Evolutionary conservation across 1,284 basidiomycete genomes (phyloP).

Genomic region (Ustilago tritici): DNA sequence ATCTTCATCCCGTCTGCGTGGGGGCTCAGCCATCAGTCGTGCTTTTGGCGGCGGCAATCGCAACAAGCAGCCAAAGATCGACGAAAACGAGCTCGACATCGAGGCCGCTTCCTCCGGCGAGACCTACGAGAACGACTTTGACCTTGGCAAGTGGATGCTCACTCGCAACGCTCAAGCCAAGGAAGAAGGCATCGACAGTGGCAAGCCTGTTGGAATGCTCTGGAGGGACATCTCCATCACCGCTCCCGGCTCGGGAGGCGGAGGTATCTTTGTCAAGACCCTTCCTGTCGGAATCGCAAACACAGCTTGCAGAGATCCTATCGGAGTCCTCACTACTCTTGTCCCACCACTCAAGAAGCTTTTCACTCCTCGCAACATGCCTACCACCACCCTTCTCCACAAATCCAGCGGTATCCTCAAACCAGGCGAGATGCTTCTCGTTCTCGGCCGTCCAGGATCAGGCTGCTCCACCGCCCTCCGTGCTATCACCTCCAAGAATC

Average conservation of each 20-base stretch:
- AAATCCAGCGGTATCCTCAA: conserved; percentile 52
- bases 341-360: conserved; percentile 39
- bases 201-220: conserved; percentile 60
- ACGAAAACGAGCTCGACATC: conserved; percentile 24
- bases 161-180: conserved; percentile 44
- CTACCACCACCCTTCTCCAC: conserved; percentile 45
- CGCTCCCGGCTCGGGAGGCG: conserved; percentile 50
- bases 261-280: conserved; percentile 61
- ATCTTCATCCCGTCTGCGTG: conserved; percentile 16
- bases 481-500: conserved; percentile 54
- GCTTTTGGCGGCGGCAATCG: conserved; percentile 25
- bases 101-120: conserved; percentile 16
- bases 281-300: conserved; percentile 57
- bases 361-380: conserved; percentile 33
- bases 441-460: conserved; percentile 60
- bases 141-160: conserved; percentile 54
- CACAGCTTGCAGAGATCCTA: conserved; percentile 56
- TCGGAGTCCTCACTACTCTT: conserved; percentile 50
- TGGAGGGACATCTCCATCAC: conserved; percentile 56
- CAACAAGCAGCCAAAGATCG: conserved; percentile 22
- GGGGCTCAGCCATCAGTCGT: conserved; percentile 19
- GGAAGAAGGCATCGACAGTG: conserved; percentile 43
- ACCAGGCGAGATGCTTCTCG: conserved; percentile 63
- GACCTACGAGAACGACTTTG: conserved; percentile 38
- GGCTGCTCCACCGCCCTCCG: conserved; percentile 58